A percentile compares a stretch with the other conserved stretches of the same genome.
phyloP scores from a whole-genome alignment of 805 yeast species.

The Candida berthetii region DNA sequence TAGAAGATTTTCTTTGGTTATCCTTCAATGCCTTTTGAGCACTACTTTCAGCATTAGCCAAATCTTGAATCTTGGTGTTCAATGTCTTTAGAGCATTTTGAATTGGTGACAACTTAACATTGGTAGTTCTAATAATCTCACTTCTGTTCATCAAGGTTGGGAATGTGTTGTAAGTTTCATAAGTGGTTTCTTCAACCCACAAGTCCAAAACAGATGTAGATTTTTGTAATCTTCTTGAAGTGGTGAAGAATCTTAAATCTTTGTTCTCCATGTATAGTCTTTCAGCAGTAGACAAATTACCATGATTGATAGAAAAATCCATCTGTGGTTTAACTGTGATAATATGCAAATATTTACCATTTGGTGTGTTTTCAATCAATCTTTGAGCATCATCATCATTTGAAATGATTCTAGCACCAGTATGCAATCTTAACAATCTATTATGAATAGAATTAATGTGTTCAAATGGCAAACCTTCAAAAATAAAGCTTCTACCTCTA shows the following conservation, averaged over 20 bases:
- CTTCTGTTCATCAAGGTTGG: conserved; percentile 86
- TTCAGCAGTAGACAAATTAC: conserved; percentile 44
- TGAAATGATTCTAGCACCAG: conserved; percentile 71
- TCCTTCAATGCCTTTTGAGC: conserved; percentile 47
- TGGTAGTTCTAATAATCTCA: conserved; percentile 47
- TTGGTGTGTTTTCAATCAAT: conserved; percentile 42
- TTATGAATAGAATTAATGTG: conserved; percentile 80
- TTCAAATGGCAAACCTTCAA: conserved; percentile 84
- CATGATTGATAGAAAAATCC: conserved; percentile 36
- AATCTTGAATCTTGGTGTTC: conserved; percentile 62
- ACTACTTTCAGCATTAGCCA: conserved; percentile 60
- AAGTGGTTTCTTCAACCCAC: conserved; percentile 87
- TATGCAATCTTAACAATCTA: conserved; percentile 66
- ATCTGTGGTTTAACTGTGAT: conserved; percentile 65
- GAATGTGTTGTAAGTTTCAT: conserved; percentile 68
- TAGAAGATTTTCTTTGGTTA: conserved; percentile 37
- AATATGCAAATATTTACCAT: conserved; percentile 72
- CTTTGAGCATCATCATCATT: conserved; percentile 48
- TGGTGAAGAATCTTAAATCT: conserved; percentile 63
- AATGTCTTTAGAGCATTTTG: conserved; percentile 74
- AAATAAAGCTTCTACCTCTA: conserved; percentile 71
- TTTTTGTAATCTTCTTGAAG: conserved; percentile 68
- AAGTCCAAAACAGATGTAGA: conserved; percentile 64
- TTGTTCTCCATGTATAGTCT: conserved; percentile 71
- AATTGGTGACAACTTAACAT: conserved; percentile 68